Base-by-base conservation (phyloP, 345 rosid species). In the Capsella bursapastoris region DNA sequence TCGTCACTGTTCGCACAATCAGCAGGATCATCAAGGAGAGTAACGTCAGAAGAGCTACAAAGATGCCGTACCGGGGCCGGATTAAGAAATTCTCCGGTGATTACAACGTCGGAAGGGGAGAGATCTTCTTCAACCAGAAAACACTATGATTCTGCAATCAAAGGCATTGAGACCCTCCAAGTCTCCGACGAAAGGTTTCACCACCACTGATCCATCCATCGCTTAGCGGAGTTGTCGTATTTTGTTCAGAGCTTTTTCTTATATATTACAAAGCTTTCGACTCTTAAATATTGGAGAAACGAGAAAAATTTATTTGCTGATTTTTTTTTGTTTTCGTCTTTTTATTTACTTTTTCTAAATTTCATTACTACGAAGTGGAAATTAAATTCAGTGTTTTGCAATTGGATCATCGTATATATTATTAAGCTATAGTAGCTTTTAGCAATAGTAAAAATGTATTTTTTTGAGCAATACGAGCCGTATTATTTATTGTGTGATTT, bases 11-110 rank as follows among this genome's bases (percentile, higher is more conserved):
- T 86, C 28, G 93, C 89, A 60, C 87, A 88, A 29, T 59, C 96
- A 29, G 83, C 87, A 66, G 96, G 93, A 70, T 83, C 95, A 12
- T 83, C 95, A 4, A 78, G 88, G 37, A 87, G 89, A 79, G 83
- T 87, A 65, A 78, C 86, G 60, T 75, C 85, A 15, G 78, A 87
- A 18, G 97, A 90, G 64, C 80, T 83, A 8, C 90, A 86, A 61
- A 87, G 80, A 3, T 43, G 80, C 53, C 88, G 87, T 53, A 71
- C 83, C 0, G 71, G 86, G 0, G 89, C 77, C 47, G 83, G 82
- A 35, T 13, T 75, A 63, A 91, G 83, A 77, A 68, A 82, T 61
- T 75, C 89, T 25, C 89, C 89, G 4, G 78, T 80, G 15, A 84
- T 86, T 18, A 81, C 90, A 35, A 71, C 90, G 12, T 70, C 92